Percentiles rank a stretch among this genome's conserved stretches.
Evolutionary conservation across 495 filamentous ascomycete species (phyloP).

Genomic region (Penicillium soppii): DNA sequence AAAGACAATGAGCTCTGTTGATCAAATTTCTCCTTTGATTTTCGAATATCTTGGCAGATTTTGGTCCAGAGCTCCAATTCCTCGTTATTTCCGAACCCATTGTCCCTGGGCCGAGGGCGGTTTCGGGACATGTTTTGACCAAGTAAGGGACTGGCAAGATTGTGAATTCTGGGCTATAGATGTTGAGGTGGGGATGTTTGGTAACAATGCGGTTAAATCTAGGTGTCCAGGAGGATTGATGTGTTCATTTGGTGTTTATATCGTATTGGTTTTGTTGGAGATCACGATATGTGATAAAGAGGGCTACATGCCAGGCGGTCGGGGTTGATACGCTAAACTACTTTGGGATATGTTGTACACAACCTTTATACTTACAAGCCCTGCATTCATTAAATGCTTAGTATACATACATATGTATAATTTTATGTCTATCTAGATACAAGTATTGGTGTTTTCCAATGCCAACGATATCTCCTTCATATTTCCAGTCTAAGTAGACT

Average conservation of each 20-base stretch:
- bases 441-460: too few relatives aligned
- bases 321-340: constrained; percentile 6
- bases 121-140: constrained; percentile 42
- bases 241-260: constrained; percentile 2
- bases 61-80: constrained; percentile 65
- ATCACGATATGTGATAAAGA: constrained; percentile 8
- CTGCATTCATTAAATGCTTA: too few relatives aligned
- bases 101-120: constrained; percentile 46
- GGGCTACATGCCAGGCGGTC: constrained; percentile 3
- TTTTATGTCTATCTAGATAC: too few relatives aligned
- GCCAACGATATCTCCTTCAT: too few relatives aligned
- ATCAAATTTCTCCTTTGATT: constrained; percentile 62
- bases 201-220: too few relatives aligned
- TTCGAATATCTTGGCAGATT: constrained; percentile 56
- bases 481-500: too few relatives aligned
- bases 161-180: not conserved
- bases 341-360: constrained; percentile 1
- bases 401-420: too few relatives aligned
- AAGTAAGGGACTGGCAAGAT: not conserved
- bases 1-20: constrained; percentile 48
- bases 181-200: too few relatives aligned
- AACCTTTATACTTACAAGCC: too few relatives aligned
- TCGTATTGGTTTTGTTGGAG: constrained; percentile 1
- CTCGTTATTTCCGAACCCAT: constrained; percentile 55
- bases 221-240: too few relatives aligned